Conservation (phyloP, 352 stramenopile species). For the Phytophthora quininea region DNA sequence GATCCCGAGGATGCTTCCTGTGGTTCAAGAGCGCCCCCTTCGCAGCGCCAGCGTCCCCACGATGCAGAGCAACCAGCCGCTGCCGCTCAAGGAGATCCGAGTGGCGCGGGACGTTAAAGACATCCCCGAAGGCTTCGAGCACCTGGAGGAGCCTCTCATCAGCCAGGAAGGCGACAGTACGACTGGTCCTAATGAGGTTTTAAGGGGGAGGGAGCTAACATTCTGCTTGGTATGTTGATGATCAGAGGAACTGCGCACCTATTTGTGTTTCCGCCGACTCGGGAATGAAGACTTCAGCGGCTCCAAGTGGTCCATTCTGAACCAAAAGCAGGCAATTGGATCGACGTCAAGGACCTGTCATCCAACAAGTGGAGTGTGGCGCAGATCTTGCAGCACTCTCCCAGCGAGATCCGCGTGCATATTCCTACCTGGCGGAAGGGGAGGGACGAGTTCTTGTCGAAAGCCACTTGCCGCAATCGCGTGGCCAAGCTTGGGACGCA, state of each 20-base stretch:
- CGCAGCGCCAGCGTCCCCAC: slow-evolving; percentile 20
- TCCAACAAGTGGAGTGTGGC: slow-evolving; percentile 79
- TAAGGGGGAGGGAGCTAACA: background rate
- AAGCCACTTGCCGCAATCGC: slow-evolving; percentile 60
- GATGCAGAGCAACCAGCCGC: slow-evolving; percentile 16
- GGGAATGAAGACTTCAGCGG: slow-evolving; percentile 62
- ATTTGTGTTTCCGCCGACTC: slow-evolving; percentile 74
- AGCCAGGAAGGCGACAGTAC: slow-evolving; percentile 45
- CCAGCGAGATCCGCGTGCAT: slow-evolving; percentile 72
- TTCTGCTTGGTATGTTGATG: slow-evolving; percentile 4
- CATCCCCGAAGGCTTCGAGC: slow-evolving; percentile 71
- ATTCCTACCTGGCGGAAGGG: slow-evolving; percentile 72
- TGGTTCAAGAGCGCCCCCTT: slow-evolving; percentile 61
- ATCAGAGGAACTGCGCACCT: slow-evolving; percentile 64
- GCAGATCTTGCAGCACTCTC: slow-evolving; percentile 72
- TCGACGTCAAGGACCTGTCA: slow-evolving; percentile 81
- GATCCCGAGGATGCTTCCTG: slow-evolving; percentile 58
- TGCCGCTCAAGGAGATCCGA: slow-evolving; percentile 83
- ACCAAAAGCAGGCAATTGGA: slow-evolving; percentile 75
- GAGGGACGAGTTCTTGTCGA: slow-evolving; percentile 75
- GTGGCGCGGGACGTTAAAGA: slow-evolving; percentile 74
- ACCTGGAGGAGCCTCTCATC: slow-evolving; percentile 53
- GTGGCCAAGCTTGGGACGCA: slow-evolving; percentile 75
- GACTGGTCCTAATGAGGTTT: slow-evolving; percentile 1
- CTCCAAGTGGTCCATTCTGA: slow-evolving; percentile 76